Conservation (phyloP, 2,329 filamentous ascomycete genomes). For the Apiospora arundinis region DNA sequence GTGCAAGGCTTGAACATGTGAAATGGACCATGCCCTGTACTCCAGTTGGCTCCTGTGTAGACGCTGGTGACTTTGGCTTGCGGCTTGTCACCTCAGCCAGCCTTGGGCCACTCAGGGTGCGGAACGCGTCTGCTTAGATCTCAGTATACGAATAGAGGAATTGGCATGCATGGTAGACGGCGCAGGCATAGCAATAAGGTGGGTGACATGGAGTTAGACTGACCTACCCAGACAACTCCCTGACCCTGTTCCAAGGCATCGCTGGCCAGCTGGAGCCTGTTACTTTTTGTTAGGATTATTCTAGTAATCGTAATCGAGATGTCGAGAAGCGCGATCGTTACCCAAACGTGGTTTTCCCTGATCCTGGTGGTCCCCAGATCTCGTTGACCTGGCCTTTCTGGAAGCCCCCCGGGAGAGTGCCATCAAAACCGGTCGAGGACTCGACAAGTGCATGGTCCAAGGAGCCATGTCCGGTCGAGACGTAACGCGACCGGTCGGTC, state of each 20-base stretch:
- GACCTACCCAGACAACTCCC: constrained; percentile 84
- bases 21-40: constrained; percentile 50
- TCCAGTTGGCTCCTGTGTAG: constrained; percentile 15
- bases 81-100: constrained; percentile 39
- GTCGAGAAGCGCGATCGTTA: constrained; percentile 49
- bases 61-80: constrained; percentile 21
- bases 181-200: neutral
- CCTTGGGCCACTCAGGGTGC: constrained; percentile 47
- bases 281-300: constrained; percentile 25
- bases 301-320: neutral
- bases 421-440: constrained; percentile 27
- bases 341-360: constrained; percentile 85
- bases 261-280: constrained; percentile 73
- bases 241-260: constrained; percentile 66
- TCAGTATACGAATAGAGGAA: constrained; percentile 27
- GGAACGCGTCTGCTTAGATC: constrained; percentile 49
- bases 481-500: constrained; percentile 53
- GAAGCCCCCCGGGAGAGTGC: constrained; percentile 59
- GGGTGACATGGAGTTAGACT: constrained; percentile 39
- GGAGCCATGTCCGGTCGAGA: constrained; percentile 61
- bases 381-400: constrained; percentile 82
- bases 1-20: constrained; percentile 65
- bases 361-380: constrained; percentile 85
- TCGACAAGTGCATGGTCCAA: constrained; percentile 58
- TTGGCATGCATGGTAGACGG: neutral